phyloP scores from a whole-genome alignment of 1,139 yeast species.

The Blastobotrys capitulatus region DNA sequence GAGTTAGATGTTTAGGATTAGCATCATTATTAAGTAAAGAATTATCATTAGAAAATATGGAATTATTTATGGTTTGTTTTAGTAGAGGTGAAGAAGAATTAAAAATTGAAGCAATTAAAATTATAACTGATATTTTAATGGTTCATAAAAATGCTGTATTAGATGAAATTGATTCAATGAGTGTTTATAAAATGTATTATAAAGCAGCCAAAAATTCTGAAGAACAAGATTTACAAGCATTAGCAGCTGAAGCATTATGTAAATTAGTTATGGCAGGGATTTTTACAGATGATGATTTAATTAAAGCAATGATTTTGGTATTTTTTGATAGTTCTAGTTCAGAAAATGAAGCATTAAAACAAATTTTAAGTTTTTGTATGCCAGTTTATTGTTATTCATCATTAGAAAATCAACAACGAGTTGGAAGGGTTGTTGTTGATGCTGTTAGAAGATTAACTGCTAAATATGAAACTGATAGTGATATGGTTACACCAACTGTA shows the following conservation, averaged over 20 bases:
- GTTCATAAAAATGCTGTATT: slow-evolving; percentile 68
- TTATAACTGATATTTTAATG: slow-evolving; percentile 72
- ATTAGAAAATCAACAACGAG: slow-evolving; percentile 60
- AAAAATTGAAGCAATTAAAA: slow-evolving; percentile 57
- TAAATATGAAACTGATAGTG: slow-evolving; percentile 37
- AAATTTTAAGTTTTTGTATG: slow-evolving; percentile 79
- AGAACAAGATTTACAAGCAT: slow-evolving; percentile 64
- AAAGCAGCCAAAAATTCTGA: slow-evolving; percentile 51
- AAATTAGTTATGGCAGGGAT: slow-evolving; percentile 77
- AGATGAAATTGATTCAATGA: slow-evolving; percentile 56
- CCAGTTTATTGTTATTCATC: slow-evolving; percentile 89
- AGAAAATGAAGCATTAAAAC: slow-evolving; percentile 63
- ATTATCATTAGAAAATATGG: slow-evolving; percentile 51
- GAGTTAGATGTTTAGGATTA: slow-evolving; percentile 71
- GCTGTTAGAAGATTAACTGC: slow-evolving; percentile 53
- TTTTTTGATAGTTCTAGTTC: slow-evolving; percentile 69
- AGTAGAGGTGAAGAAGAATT: slow-evolving; percentile 51
- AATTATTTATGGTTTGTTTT: slow-evolving; percentile 58
- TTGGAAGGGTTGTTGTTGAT: slow-evolving; percentile 63
- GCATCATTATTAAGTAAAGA: slow-evolving; percentile 65
- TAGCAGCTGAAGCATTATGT: slow-evolving; percentile 83
- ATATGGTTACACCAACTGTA: slow-evolving; percentile 48
- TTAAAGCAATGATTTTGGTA: slow-evolving; percentile 64
- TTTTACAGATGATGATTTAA: slow-evolving; percentile 60
- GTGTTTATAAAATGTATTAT: slow-evolving; percentile 61